Conservation (phyloP, 768 basidiomycete species). For the Exidia glandulosa region DNA sequence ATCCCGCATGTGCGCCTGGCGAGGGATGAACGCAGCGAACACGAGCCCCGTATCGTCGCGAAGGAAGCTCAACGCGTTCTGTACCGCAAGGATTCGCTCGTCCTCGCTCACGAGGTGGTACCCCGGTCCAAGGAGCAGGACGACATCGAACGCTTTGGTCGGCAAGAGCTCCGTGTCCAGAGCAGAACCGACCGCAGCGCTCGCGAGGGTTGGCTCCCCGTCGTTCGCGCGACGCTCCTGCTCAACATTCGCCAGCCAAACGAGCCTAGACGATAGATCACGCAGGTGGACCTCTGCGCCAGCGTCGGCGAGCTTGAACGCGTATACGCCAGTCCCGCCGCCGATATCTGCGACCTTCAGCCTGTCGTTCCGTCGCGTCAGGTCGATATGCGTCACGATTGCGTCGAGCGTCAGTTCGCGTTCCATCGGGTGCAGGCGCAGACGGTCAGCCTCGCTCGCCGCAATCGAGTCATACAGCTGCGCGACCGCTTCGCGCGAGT, state of each 20-base stretch:
- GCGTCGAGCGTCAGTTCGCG: neutral
- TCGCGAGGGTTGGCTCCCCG: neutral
- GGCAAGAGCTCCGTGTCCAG: neutral
- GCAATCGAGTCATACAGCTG: neutral
- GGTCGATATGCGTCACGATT: neutral
- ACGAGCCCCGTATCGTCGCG: neutral
- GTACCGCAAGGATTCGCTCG: slow-evolving; percentile 7
- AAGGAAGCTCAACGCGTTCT: slow-evolving; percentile 9
- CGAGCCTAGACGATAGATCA: slow-evolving; percentile 9
- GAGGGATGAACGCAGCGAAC: slow-evolving; percentile 10
- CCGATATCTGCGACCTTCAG: slow-evolving; percentile 11
- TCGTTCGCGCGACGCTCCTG: neutral
- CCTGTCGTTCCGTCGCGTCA: neutral
- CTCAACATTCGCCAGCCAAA: slow-evolving; percentile 2
- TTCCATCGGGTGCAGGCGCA: neutral
- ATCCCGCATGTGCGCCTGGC: slow-evolving; percentile 11
- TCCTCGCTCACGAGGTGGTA: slow-evolving; percentile 10
- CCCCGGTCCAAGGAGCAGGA: slow-evolving; percentile 12
- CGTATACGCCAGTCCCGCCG: slow-evolving; percentile 11
- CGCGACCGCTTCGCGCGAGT: neutral
- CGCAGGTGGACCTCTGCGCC: slow-evolving; percentile 10
- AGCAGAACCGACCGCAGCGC: neutral
- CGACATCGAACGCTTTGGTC: slow-evolving; percentile 10
- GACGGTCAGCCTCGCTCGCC: neutral
- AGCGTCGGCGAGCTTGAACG: slow-evolving; percentile 8